A percentile compares a stretch with the other conserved stretches of the same genome.
Conservation (phyloP, 2,329 filamentous ascomycete genomes). For the Allantophomopsis lycopodina region DNA sequence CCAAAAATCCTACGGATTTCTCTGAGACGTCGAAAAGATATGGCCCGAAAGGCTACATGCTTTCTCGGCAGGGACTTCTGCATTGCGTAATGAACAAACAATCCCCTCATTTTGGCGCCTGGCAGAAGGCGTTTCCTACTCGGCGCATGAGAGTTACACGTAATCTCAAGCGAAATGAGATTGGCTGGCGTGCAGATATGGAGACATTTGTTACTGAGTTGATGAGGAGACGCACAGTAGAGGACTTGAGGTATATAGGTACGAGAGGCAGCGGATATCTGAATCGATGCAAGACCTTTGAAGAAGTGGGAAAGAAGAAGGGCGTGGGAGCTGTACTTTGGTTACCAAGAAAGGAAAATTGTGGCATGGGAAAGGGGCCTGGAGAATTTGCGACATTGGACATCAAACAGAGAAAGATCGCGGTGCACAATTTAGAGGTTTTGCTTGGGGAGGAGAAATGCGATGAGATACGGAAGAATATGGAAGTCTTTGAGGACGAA, state of each 20-base stretch:
- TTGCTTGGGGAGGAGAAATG: slow-evolving; percentile 36
- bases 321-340: no score
- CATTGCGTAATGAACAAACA: slow-evolving; percentile 6
- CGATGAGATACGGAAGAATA: slow-evolving; percentile 21
- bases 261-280: slow-evolving; percentile 24
- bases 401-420: slow-evolving; percentile 22
- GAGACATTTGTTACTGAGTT: slow-evolving; percentile 32
- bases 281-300: slow-evolving; percentile 15
- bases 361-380: slow-evolving; percentile 6
- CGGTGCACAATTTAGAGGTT: slow-evolving; percentile 36
- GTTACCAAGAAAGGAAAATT: background rate
- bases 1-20: background rate
- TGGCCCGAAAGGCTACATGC: slow-evolving; percentile 16
- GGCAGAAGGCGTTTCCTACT: slow-evolving; percentile 2
- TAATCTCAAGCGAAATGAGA: slow-evolving; percentile 7
- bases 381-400: slow-evolving; percentile 31
- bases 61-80: slow-evolving; percentile 21
- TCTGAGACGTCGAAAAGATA: no score
- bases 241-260: slow-evolving; percentile 29
- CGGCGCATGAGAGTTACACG: background rate
- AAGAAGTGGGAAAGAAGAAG: no score
- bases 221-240: slow-evolving; percentile 31
- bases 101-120: slow-evolving; percentile 5
- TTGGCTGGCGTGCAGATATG: slow-evolving; percentile 40
- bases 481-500: no score